Conservation (phyloP, 768 basidiomycete species). For the Naematelia aurantialba region DNA sequence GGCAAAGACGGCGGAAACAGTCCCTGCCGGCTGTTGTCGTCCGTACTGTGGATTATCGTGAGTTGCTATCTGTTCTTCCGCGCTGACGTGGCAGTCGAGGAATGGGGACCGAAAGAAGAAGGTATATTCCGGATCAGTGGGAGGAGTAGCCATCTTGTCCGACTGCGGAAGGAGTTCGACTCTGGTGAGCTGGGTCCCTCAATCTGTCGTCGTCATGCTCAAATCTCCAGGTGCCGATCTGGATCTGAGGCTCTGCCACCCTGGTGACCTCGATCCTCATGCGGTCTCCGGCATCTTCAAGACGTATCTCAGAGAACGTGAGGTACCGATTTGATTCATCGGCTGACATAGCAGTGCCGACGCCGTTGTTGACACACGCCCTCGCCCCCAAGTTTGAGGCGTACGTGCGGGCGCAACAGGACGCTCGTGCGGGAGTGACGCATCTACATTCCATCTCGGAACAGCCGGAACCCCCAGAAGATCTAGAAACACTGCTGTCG, state of each 20-base stretch:
- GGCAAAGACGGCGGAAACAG: conserved; percentile 22
- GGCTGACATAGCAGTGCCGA: conserved; percentile 62
- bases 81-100: conserved; percentile 27
- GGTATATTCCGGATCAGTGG: conserved; percentile 67
- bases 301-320: conserved; percentile 85
- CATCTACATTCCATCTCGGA: conserved; percentile 1
- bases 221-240: conserved; percentile 69
- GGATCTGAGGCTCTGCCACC: conserved; percentile 70
- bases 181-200: conserved; percentile 55
- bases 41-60: conserved; percentile 45
- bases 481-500: conserved; percentile 62
- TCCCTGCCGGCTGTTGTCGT: conserved; percentile 45
- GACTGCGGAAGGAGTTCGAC: conserved; percentile 75
- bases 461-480: conserved; percentile 22
- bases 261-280: conserved; percentile 88
- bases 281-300: conserved; percentile 91
- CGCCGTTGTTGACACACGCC: conserved; percentile 71
- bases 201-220: neutral
- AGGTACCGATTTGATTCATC: conserved; percentile 48
- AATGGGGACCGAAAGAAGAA: conserved; percentile 49
- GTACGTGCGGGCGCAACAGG: conserved; percentile 61
- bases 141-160: conserved; percentile 71
- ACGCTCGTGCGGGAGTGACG: conserved; percentile 21
- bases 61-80: conserved; percentile 10
- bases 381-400: conserved; percentile 74